phyloP scores from a whole-genome alignment of 345 rosid genomes.

The Rhizophora apiculata region DNA sequence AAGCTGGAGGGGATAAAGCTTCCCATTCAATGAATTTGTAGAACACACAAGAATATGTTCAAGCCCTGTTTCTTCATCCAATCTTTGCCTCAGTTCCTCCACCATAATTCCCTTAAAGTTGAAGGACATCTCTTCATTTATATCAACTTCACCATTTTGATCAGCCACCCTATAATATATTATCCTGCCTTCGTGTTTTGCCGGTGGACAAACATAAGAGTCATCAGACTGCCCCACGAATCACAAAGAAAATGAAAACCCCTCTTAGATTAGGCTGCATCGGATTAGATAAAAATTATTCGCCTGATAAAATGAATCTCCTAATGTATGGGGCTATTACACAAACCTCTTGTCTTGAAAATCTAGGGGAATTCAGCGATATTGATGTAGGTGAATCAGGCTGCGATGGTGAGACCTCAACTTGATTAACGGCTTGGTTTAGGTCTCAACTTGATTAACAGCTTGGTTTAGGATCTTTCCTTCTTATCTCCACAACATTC shows the following conservation, averaged over 20 bases:
- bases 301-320: neutral
- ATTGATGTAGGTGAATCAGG: conserved; percentile 36
- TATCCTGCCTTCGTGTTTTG: conserved; percentile 20
- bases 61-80: conserved; percentile 30
- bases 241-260: neutral
- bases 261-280: neutral
- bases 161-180: conserved; percentile 21
- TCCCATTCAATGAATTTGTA: conserved; percentile 24
- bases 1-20: conserved; percentile 27
- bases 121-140: conserved; percentile 9
- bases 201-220: neutral
- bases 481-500: conserved; percentile 19
- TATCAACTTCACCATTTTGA: conserved; percentile 8
- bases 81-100: conserved; percentile 21
- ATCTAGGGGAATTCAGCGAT: conserved; percentile 30
- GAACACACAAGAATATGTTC: conserved; percentile 19
- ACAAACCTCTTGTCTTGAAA: conserved; percentile 35
- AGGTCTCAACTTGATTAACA: neutral
- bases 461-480: neutral
- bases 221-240: conserved; percentile 11
- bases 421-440: neutral
- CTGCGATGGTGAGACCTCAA: conserved; percentile 16
- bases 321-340: neutral
- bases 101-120: conserved; percentile 25
- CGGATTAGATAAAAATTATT: neutral